A percentile compares a stretch with the other conserved stretches of the same genome.
These are phyloP conservation scores for Silene uniflora DNA, from an alignment of 148 eudicot species.

Conservation along the genomic window DNA sequence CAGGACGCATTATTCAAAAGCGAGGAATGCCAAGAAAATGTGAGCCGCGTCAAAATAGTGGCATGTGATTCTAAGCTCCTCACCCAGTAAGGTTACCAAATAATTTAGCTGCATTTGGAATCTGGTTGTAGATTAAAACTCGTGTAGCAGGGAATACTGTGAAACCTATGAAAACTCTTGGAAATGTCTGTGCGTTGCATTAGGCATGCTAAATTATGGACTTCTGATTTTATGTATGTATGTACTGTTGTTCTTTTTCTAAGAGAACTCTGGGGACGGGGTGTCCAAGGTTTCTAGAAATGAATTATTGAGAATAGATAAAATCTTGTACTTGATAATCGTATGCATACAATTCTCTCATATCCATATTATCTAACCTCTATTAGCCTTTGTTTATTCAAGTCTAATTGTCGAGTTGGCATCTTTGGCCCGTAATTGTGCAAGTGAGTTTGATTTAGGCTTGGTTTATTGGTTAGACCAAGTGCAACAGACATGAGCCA, in stretches of 20 bases:
- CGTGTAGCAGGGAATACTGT: background rate
- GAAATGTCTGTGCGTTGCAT: background rate
- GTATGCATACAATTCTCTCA: too few relatives aligned
- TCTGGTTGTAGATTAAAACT: background rate
- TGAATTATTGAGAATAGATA: background rate
- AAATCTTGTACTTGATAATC: too few relatives aligned
- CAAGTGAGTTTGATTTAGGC: background rate
- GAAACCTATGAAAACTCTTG: background rate
- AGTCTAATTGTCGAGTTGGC: background rate
- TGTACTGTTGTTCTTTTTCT: background rate
- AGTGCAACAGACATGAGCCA: too few relatives aligned
- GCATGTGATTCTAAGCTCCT: conserved; percentile 93
- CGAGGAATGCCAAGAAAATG: conserved; percentile 64
- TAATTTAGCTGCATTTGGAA: background rate
- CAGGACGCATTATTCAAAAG: conserved; percentile 67
- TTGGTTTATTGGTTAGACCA: too few relatives aligned
- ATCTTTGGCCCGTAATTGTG: background rate
- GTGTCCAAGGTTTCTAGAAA: background rate
- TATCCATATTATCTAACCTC: too few relatives aligned
- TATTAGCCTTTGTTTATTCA: too few relatives aligned
- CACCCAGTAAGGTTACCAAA: conserved; percentile 35
- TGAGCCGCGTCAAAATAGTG: conserved; percentile 73
- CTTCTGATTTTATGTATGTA: background rate
- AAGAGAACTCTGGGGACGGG: background rate
- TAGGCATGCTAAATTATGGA: background rate